Base-by-base conservation (phyloP, 2,329 filamentous ascomycete genomes). In the Tympanopsis confertula region DNA sequence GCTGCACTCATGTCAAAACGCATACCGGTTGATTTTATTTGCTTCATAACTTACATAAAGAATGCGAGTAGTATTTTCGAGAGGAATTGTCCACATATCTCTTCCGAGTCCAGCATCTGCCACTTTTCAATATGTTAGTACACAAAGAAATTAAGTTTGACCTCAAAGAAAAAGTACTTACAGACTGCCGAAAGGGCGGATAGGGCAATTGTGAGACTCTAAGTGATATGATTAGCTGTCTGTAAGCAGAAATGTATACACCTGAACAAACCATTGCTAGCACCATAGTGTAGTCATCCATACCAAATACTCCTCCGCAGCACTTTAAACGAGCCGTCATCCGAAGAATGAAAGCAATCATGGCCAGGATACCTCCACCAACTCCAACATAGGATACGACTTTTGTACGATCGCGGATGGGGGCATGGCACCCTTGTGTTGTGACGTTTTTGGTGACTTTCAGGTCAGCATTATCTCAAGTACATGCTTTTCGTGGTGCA, bases 41-140 rank as follows among this genome's bases (percentile, higher is more conserved):
- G 12, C 13, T 35, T 36, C 19, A 13, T 19, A 13, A 35, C 36
- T 45, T 37, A 44, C 40, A 35, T 38, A 42, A 14, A 45, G 36
- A 17, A 44, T 39, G 18, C 37, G 15, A 10, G 33, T 45, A 19
- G 44, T 43, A 19, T 40, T 24, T n/a, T 38, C 26, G 24, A 44
- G 44, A 2, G 12, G 24, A 12, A 45, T 22, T 13, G 42, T 35
- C 44, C 40, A 45, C n/a, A 45, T 42, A 33, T 45, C 42, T 36
- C 42, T 44, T 4, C 42, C 40, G 1, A 45, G 35, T 12, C 44
- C 42, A 37, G 35, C 28, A 19, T 30, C 13, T 7, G 30, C 30
- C 20, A 45, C 43, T 48, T 20, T 2, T 26, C n/a, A 5, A 36
- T 33, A 10, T 4, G 28, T 38, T n/a, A 14, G 28, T n/a, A 20